phyloP scores from a whole-genome alignment of 768 basidiomycete species.

The Rhizopogon vulgaris region DNA sequence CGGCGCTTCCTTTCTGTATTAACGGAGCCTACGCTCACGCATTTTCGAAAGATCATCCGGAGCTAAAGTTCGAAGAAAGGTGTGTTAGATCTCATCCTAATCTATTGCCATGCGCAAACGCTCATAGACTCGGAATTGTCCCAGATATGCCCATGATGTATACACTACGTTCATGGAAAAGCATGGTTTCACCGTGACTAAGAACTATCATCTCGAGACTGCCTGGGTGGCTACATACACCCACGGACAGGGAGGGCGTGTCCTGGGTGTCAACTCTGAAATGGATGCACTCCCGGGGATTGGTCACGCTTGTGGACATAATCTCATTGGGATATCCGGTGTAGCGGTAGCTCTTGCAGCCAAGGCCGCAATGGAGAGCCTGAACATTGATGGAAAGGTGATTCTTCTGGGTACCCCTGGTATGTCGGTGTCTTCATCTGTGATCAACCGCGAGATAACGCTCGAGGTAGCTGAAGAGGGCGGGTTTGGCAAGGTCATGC shows the following conservation, averaged over 20 bases:
- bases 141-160: conserved; percentile 59
- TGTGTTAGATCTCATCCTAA: conserved; percentile 22
- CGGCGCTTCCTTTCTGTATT: background rate
- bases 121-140: background rate
- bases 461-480: conserved; percentile 58
- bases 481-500: conserved; percentile 57
- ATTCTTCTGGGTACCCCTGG: conserved; percentile 70
- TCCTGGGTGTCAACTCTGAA: conserved; percentile 71
- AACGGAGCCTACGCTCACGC: background rate
- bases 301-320: conserved; percentile 71
- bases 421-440: conserved; percentile 15
- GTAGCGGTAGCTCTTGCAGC: conserved; percentile 61
- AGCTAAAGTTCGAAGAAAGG: conserved; percentile 64
- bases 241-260: conserved; percentile 55
- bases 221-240: conserved; percentile 64
- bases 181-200: conserved; percentile 55
- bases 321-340: conserved; percentile 65
- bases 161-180: conserved; percentile 59
- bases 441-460: background rate
- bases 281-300: conserved; percentile 50
- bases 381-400: conserved; percentile 56
- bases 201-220: conserved; percentile 53
- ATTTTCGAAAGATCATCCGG: conserved; percentile 53
- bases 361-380: conserved; percentile 49
- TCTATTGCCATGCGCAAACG: background rate